These are phyloP conservation scores for Thalassiosira ordinaria DNA, from an alignment of 352 stramenopile genomes.

Conservation along the genomic window DNA sequence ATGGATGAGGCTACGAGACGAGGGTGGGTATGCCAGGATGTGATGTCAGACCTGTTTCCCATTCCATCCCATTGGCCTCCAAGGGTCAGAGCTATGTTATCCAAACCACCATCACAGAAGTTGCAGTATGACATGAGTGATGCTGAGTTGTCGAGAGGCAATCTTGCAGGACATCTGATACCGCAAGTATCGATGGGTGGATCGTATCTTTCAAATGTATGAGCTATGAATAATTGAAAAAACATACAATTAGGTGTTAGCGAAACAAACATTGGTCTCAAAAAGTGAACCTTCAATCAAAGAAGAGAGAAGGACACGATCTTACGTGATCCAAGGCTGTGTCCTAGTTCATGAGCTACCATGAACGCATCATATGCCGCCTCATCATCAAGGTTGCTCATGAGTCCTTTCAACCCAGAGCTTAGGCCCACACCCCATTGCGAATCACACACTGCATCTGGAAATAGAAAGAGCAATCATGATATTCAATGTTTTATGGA, in stretches of 20 bases:
- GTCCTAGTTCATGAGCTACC: slow-evolving; percentile 26
- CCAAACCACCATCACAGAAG: slow-evolving; percentile 29
- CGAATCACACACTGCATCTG: slow-evolving; percentile 19
- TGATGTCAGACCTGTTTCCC: slow-evolving; percentile 9
- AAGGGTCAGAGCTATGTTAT: slow-evolving; percentile 41
- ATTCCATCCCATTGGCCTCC: slow-evolving; percentile 36
- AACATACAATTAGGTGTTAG: too few species aligned
- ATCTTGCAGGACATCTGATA: slow-evolving; percentile 13
- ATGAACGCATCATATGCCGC: slow-evolving; percentile 16
- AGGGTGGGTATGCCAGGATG: slow-evolving; percentile 27
- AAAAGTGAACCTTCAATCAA: too few species aligned
- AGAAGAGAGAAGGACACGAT: too few species aligned
- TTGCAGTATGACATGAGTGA: slow-evolving; percentile 44
- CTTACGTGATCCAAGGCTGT: slow-evolving; percentile 11
- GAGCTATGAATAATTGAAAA: too few species aligned
- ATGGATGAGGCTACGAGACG: slow-evolving; percentile 11
- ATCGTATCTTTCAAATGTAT: slow-evolving; percentile 30
- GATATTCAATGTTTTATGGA: too few species aligned
- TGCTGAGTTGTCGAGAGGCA: slow-evolving; percentile 15
- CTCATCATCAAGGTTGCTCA: slow-evolving; percentile 20
- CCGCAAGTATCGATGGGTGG: slow-evolving; percentile 35
- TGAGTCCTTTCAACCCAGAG: slow-evolving; percentile 4
- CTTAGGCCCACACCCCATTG: slow-evolving; percentile 13
- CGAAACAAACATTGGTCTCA: too few species aligned
- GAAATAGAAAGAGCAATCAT: background rate